These are phyloP conservation scores for Prunus mume DNA, from an alignment of 306 rosid genomes.

Conservation along the genomic window DNA sequence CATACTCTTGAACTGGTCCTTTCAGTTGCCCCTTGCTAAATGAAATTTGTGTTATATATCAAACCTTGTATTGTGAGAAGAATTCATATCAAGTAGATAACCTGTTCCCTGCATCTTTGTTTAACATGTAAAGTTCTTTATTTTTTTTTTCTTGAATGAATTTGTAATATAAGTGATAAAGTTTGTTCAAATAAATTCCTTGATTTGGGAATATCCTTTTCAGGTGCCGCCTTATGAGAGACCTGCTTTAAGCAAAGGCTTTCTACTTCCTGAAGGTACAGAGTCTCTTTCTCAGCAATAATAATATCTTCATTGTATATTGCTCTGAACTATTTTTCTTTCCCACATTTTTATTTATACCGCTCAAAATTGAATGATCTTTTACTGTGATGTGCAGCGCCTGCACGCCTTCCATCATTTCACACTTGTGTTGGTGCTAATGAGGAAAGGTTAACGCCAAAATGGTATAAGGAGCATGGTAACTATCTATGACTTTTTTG, in stretches of 20 bases:
- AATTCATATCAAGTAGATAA: background rate
- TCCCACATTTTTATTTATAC: background rate
- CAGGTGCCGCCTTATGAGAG: slow-evolving; percentile 99
- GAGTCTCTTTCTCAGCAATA: background rate
- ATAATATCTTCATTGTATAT: background rate
- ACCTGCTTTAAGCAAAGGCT: slow-evolving; percentile 98
- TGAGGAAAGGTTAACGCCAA: slow-evolving; percentile 90
- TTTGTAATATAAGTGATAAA: slow-evolving; percentile 1
- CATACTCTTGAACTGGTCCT: background rate
- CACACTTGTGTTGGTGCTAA: slow-evolving; percentile 96
- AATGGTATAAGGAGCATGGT: slow-evolving; percentile 96
- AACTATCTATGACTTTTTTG: slow-evolving; percentile 33
- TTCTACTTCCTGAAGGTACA: slow-evolving; percentile 90
- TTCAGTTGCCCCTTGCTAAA: background rate
- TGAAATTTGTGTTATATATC: background rate
- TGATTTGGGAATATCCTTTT: slow-evolving; percentile 24
- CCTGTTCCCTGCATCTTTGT: too few relatives aligned
- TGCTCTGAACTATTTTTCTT: slow-evolving; percentile 7
- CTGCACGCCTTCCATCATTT: slow-evolving; percentile 89
- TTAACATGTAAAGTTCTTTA: background rate
- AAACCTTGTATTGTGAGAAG: too few relatives aligned
- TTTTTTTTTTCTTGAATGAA: background rate
- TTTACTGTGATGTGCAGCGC: slow-evolving; percentile 50
- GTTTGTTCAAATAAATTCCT: background rate
- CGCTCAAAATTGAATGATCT: slow-evolving; percentile 22